Evolutionary conservation across 192 early-diverging fungal species (phyloP).

Genomic region (Gaertneriomyces sp.): DNA sequence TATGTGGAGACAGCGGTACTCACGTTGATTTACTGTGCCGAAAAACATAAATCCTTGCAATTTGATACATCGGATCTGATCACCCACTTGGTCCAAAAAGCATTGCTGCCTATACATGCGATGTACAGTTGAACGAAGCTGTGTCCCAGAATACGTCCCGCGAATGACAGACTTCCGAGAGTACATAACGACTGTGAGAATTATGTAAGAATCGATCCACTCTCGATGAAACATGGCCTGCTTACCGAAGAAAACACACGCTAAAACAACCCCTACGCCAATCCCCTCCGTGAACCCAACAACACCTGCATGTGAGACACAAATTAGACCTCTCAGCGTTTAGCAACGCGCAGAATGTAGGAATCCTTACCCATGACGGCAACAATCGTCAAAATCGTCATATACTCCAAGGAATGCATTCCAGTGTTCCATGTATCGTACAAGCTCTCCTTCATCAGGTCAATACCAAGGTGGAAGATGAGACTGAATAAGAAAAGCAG

Average conservation of each 20-base stretch:
- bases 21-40: conserved; percentile 78
- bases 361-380: conserved; percentile 69
- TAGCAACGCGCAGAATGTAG: neutral
- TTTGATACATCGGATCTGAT: conserved; percentile 82
- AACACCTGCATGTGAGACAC: conserved; percentile 9
- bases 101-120: conserved; percentile 83
- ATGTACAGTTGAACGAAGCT: conserved; percentile 81
- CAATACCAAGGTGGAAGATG: conserved; percentile 95
- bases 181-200: conserved; percentile 41
- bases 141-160: conserved; percentile 47
- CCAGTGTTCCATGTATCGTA: conserved; percentile 83
- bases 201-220: neutral
- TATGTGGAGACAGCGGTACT: neutral
- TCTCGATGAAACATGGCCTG: conserved; percentile 50
- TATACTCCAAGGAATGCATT: conserved; percentile 76
- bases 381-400: conserved; percentile 83
- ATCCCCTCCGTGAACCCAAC: conserved; percentile 98
- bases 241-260: conserved; percentile 93
- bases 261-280: conserved; percentile 85
- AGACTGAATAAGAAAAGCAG: conserved; percentile 33
- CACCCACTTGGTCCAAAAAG: conserved; percentile 77
- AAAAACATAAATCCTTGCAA: conserved; percentile 96
- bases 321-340: neutral
- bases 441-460: conserved; percentile 87
- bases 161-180: conserved; percentile 38